Evolutionary conservation across 73 alveolate genomes (phyloP), one percentile per base, ranked within the genome.

Genomic region (Urostyla sp.): DNA sequence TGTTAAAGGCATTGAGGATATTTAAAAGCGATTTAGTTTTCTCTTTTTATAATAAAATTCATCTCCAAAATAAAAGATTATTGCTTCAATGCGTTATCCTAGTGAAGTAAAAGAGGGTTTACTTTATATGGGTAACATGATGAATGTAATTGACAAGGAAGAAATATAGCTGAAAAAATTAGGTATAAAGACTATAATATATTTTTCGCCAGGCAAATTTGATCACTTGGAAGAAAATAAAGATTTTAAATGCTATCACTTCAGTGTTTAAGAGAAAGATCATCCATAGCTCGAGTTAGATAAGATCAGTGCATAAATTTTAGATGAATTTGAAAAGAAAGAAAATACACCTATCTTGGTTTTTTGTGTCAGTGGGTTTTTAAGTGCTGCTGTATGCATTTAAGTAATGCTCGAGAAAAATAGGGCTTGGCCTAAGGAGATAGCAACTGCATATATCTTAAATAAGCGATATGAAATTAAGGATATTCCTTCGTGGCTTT

Each of bases 381-480:
- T 69, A 15, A 69, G 83, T 46, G 83, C 83, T 13, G 83, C 83
- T 0, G 30, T 69, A 11, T 50, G 83, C 6, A 57, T 69, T 13
- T 46, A 69, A 49, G 53, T 69, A 1, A 69, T 69, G 72, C 54
- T 69, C 6, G 83, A 69, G 18, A 69, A 67, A 13, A 69, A 69
- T 34, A 69, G 48, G 31, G 83, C 83, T 2, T 69, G 83, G 83
- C 34, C 83, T 13, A 69, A 69, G 49, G 83, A 69, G 34, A 69
- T 69, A 21, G 83, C 72, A 10, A 69, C 49, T 67, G 83, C 83
- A 4, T 69, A 48, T 69, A 69, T 69, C 3, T 20, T 69, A 1
- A 69, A 69, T 49, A 69, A 69, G 83, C 44, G 83, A 48, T 69
- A 69, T 30, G 83, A 69, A 69, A 69, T 69, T 27, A 69, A 69